A percentile compares a stretch with the other conserved stretches of the same genome.
These are phyloP conservation scores for Melocanna baccifera DNA, from an alignment of 176 grass and related monocot species.

Conservation along the genomic window DNA sequence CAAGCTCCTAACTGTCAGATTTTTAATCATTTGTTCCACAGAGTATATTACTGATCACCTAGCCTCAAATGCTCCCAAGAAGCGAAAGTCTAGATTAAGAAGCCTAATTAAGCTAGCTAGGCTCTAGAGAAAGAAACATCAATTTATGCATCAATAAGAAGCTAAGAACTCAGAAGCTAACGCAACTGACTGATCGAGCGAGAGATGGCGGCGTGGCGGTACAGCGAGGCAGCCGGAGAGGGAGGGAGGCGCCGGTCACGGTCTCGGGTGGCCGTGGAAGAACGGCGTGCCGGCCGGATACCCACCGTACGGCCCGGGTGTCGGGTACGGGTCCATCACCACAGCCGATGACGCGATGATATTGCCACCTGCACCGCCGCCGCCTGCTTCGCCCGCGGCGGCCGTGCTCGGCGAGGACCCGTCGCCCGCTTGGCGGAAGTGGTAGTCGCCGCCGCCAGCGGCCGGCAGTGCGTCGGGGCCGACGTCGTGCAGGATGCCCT, in stretches of 20 bases:
- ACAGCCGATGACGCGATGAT: slow-evolving; percentile 62
- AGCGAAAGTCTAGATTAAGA: slow-evolving; percentile 33
- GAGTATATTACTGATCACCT: slow-evolving; percentile 32
- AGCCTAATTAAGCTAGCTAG: slow-evolving; percentile 48
- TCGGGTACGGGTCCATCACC: slow-evolving; percentile 87
- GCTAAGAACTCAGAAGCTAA: slow-evolving; percentile 44
- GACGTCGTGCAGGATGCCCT: slow-evolving; percentile 86
- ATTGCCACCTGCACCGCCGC: slow-evolving; percentile 13
- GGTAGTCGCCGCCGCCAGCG: slow-evolving; percentile 12
- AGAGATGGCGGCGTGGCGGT: slow-evolving; percentile 41
- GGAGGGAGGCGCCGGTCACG: slow-evolving; percentile 14
- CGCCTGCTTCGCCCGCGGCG: slow-evolving; percentile 27
- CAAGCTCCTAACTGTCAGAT: slow-evolving; percentile 44
- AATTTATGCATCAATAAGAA: slow-evolving; percentile 59
- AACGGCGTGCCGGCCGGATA: slow-evolving; percentile 57
- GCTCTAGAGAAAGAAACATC: slow-evolving; percentile 42
- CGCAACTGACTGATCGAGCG: slow-evolving; percentile 40
- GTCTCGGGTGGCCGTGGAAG: slow-evolving; percentile 58
- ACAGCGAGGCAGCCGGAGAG: slow-evolving; percentile 19
- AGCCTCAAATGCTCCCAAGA: slow-evolving; percentile 40
- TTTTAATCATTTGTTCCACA: slow-evolving; percentile 43
- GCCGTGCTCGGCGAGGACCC: slow-evolving; percentile 40
- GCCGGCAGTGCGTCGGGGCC: slow-evolving; percentile 41
- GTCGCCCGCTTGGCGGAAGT: slow-evolving; percentile 51
- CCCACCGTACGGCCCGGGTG: slow-evolving; percentile 48